Evolutionary conservation across 2,329 filamentous ascomycete species (phyloP).

Genomic region (Epichloe sylvatica): DNA sequence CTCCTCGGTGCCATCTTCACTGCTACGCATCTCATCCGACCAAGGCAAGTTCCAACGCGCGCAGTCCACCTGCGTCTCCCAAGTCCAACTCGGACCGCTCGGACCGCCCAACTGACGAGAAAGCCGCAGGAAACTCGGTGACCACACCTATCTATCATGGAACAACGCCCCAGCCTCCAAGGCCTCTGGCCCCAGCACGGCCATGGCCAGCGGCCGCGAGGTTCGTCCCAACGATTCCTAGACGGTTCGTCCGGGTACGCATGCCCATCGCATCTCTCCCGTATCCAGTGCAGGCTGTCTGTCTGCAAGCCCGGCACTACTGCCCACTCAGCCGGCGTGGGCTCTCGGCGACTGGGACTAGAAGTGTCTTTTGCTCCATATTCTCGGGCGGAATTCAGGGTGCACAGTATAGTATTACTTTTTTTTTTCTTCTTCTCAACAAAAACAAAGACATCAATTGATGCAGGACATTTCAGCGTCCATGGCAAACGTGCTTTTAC

Average conservation of each 20-base stretch:
- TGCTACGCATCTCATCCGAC: conserved; percentile 78
- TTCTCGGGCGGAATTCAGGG: neutral
- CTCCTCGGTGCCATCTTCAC: conserved; percentile 80
- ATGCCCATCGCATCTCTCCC: neutral
- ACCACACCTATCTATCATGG: conserved; percentile 96
- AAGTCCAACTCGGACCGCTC: neutral
- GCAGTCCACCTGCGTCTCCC: conserved; percentile 1
- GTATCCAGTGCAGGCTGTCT: neutral
- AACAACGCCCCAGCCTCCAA: conserved; percentile 48
- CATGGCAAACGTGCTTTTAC: too few relatives aligned
- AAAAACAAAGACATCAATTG: too few relatives aligned
- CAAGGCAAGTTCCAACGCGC: conserved; percentile 45
- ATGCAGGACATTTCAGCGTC: too few relatives aligned
- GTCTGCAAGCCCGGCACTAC: neutral
- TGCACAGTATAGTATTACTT: neutral
- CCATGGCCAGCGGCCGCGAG: conserved; percentile 43
- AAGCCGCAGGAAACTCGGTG: conserved; percentile 71
- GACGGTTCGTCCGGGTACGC: conserved; percentile 17
- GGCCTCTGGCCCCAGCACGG: conserved; percentile 26
- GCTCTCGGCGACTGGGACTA: conserved; percentile 1
- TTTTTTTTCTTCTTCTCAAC: too few relatives aligned
- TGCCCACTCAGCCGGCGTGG: neutral
- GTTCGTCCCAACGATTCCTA: conserved; percentile 31
- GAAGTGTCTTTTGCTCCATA: neutral
- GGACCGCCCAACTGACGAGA: neutral